Base-by-base conservation (phyloP, 768 basidiomycete genomes). In the Tricholoma matsutake region DNA sequence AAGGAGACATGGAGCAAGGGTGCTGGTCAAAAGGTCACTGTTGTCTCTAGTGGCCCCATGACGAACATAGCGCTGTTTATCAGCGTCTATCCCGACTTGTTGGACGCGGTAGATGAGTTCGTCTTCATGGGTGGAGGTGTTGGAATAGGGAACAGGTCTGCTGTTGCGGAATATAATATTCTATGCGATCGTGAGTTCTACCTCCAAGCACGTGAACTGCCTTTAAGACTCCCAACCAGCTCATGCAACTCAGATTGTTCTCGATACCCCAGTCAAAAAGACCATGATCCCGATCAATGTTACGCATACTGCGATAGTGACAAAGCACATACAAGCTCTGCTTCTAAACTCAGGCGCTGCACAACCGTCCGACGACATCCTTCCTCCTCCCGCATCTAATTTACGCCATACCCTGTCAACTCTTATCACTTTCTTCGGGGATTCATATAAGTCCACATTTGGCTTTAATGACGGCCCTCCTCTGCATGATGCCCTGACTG, bases 121-220 rank as follows among this genome's bases (percentile, higher is more conserved):
- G 88, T 92, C 6, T 89, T 93, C 67, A 96, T 96, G 94, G 94
- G 94, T 10, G 94, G 94, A n/a, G 92, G 86, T 2, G 86, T 92
- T 29, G 93, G 93, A 8, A 69, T 91, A 22, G 93, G 94, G 0
- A 96, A 95, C 68, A 79, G 88, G 32, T 87, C 89, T 7, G 78
- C 92, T 13, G 87, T 85, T 10, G 92, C 91, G 67, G 92, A 93
- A 70, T 94, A 85, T 72, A 94, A 93, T 68, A 86, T 92, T 57
- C 72, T 90, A 16, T 91, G 89, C 62, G 92, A 92, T 75, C 91
- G 90, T 92, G 67, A 72, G 89, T 73, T 47, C n/a, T 31, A n/a
- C 8, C 35, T 22, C 43, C 47, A 34, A 32, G n/a, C 18, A 8
- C 6, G 34, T 31, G 35, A 34, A 18, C 55, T 58, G 10, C 31